phyloP scores from a whole-genome alignment of 2,329 filamentous ascomycete genomes.

The Epichloe sylvatica region DNA sequence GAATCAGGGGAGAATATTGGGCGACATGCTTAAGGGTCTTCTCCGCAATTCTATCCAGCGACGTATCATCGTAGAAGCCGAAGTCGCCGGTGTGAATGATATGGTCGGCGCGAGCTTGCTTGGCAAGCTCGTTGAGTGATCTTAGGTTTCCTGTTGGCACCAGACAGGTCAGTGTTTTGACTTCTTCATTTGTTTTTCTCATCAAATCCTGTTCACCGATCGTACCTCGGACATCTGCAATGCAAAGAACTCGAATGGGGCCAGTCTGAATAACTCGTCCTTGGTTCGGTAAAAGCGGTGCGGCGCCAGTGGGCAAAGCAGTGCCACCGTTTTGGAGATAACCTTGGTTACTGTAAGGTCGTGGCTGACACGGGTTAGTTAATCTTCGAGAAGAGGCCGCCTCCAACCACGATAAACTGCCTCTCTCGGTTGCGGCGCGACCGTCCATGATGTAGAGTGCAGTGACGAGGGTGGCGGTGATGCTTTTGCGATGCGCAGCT shows the following conservation, averaged over 20 bases:
- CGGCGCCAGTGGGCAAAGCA: slow-evolving; percentile 42
- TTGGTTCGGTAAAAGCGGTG: slow-evolving; percentile 53
- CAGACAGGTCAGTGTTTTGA: not conserved
- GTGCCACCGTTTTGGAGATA: slow-evolving; percentile 51
- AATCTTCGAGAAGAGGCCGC: slow-evolving; percentile 5
- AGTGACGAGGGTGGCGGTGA: not conserved
- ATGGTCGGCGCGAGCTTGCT: slow-evolving; percentile 86
- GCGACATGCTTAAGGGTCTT: slow-evolving; percentile 98
- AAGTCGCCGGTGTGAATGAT: slow-evolving; percentile 99
- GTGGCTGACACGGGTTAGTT: slow-evolving; percentile 21
- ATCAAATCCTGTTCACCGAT: not conserved
- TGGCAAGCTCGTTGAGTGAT: slow-evolving; percentile 92
- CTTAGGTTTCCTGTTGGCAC: slow-evolving; percentile 68
- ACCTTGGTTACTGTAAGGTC: slow-evolving; percentile 36
- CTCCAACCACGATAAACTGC: not conserved
- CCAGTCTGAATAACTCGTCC: slow-evolving; percentile 52
- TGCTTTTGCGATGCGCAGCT: slow-evolving; percentile 1
- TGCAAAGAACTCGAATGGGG: slow-evolving; percentile 52
- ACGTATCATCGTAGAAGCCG: slow-evolving; percentile 95
- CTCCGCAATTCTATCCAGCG: slow-evolving; percentile 91
- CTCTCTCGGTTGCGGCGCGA: not conserved
- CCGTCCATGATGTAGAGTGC: slow-evolving; percentile 3
- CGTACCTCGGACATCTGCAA: slow-evolving; percentile 57
- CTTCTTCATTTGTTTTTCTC: not conserved
- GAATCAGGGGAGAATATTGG: slow-evolving; percentile 90